Conservation (phyloP, 306 rosid genomes). For the Cajanus cajan region DNA sequence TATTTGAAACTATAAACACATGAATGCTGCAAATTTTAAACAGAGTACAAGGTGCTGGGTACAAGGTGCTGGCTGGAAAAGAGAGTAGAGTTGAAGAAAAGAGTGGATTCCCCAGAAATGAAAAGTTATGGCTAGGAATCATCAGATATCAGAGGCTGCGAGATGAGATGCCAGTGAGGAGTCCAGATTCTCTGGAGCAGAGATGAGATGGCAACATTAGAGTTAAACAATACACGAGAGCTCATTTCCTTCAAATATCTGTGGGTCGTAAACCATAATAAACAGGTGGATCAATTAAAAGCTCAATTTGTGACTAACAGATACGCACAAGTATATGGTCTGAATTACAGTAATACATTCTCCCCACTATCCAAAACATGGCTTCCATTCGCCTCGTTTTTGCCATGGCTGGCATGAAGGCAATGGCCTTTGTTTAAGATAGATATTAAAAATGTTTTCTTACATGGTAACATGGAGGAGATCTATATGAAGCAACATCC, state of each 20-base stretch:
- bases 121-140: too few relatives aligned
- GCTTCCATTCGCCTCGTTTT: background rate
- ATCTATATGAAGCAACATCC: background rate
- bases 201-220: background rate
- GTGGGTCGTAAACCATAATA: background rate
- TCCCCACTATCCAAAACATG: background rate
- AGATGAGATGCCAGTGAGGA: too few relatives aligned
- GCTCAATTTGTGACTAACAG: background rate
- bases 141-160: too few relatives aligned
- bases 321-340: background rate
- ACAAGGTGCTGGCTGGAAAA: too few relatives aligned
- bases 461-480: background rate
- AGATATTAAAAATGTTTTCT: background rate
- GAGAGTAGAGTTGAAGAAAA: too few relatives aligned
- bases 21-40: too few relatives aligned
- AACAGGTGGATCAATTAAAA: background rate
- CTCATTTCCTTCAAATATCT: background rate
- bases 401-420: background rate
- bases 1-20: too few relatives aligned
- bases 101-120: too few relatives aligned
- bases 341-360: background rate
- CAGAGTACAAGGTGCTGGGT: too few relatives aligned
- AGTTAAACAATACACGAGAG: background rate
- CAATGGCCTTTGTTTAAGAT: background rate
- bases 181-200: too few relatives aligned